These are phyloP conservation scores for Boehmeria nivea DNA, from an alignment of 306 rosid species.

Conservation along the genomic window DNA sequence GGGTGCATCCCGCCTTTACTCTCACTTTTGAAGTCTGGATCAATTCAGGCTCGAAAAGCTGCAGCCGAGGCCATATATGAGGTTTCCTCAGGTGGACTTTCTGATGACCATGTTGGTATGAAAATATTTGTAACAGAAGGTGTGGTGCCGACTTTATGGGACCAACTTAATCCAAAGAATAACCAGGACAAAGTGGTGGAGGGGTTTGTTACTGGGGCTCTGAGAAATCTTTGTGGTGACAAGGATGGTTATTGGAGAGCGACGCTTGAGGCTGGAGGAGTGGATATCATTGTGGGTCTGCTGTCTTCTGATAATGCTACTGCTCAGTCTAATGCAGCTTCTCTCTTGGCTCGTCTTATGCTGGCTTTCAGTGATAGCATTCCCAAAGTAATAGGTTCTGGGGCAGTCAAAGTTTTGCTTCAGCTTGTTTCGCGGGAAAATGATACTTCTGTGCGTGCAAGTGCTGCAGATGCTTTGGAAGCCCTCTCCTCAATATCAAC, in stretches of 20 bases:
- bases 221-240: conserved; percentile 94
- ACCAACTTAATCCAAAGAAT: conserved; percentile 65
- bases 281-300: conserved; percentile 82
- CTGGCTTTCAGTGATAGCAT: conserved; percentile 90
- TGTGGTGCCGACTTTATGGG: conserved; percentile 95
- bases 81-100: conserved; percentile 90
- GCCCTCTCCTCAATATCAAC: conserved; percentile 81
- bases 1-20: conserved; percentile 96
- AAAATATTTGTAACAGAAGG: conserved; percentile 94
- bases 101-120: conserved; percentile 85
- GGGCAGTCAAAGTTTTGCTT: conserved; percentile 85
- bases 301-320: conserved; percentile 81
- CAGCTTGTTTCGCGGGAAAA: conserved; percentile 68
- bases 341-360: conserved; percentile 84
- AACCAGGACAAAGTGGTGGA: conserved; percentile 83
- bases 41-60: conserved; percentile 75
- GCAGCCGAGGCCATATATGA: conserved; percentile 94
- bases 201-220: conserved; percentile 91
- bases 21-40: conserved; percentile 76
- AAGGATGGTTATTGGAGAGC: conserved; percentile 93
- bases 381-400: conserved; percentile 86
- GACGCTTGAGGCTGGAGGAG: conserved; percentile 93
- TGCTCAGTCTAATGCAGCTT: conserved; percentile 96
- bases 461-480: conserved; percentile 98
- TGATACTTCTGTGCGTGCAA: conserved; percentile 81